Base-by-base conservation (phyloP, 176 grass and related monocot genomes). In the Oryza brachyantha region DNA sequence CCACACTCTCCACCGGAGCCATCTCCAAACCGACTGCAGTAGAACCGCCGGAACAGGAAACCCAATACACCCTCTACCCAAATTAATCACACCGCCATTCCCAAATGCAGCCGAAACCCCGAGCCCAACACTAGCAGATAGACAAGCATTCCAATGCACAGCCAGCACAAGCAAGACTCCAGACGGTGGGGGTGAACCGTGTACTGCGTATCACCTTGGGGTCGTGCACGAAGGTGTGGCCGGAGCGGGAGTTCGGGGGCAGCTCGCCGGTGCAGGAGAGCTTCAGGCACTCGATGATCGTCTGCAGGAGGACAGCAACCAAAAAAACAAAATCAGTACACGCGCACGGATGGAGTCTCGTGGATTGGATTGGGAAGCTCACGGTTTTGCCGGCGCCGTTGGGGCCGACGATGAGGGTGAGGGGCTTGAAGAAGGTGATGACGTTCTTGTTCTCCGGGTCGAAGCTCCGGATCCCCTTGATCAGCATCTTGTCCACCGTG, bases 401-500 rank as follows among this genome's bases (percentile, higher is more conserved):
- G 85, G 92, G 79, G 48, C 95, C 95, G 61, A 98, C 95, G 74
- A 98, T 98, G 77, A 98, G 95, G 76, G 92, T 98, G 48, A 98
- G 95, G 24, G 95, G 95, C 83, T 61, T 94, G 92, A 92, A 98
- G 90, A 98, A 94, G 90, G 95, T 90, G 74, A 98, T 85, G 88
- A 98, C 95, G 81, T 94, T 89, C 89, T 94, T 98, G 82, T 98
- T 98, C 74, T 98, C 95, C 63, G 95, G 95, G 66, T 92, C 92
- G 87, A 98, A 93, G 90, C 92, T 98, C 82, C 95, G 95, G 57
- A 94, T 94, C 31, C 92, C 95, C 76, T 98, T 98, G 60, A 98
- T 91, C 61, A 94, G 92, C 95, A 98, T 98, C 92, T 98, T 98
- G 76, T 98, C 95, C 81, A 94, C 95, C 58, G 95, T 94, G 34